Percentiles rank a stretch among this genome's conserved stretches.
Evolutionary conservation across 495 filamentous ascomycete species (phyloP).

Genomic region (Tuber melanosporum): DNA sequence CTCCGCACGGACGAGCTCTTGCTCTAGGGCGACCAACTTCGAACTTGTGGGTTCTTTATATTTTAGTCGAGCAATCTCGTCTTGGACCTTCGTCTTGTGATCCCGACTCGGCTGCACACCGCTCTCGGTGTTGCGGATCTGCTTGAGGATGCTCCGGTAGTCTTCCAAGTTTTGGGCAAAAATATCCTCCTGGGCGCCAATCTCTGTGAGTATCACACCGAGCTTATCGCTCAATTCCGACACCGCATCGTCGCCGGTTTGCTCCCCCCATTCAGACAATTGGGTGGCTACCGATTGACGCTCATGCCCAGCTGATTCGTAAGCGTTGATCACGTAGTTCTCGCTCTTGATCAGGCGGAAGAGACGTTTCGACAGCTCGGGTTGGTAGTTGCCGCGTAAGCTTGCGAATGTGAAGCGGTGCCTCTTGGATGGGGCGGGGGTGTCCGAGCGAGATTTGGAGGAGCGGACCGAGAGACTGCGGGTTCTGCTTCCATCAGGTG

Average conservation of each 20-base stretch:
- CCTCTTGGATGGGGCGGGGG: constrained; percentile 44
- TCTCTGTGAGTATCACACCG: constrained; percentile 80
- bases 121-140: constrained; percentile 83
- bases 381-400: constrained; percentile 73
- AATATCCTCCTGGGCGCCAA: constrained; percentile 83
- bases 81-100: constrained; percentile 71
- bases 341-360: constrained; percentile 87
- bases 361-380: constrained; percentile 75
- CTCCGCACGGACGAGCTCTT: constrained; percentile 91
- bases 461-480: constrained; percentile 55
- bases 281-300: constrained; percentile 76
- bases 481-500: constrained; percentile 42
- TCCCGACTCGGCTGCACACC: constrained; percentile 89
- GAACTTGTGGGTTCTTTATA: constrained; percentile 76
- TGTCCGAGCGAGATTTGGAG: constrained; percentile 36
- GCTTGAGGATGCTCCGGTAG: constrained; percentile 69
- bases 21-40: constrained; percentile 74
- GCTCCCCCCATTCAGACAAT: constrained; percentile 94
- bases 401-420: constrained; percentile 72
- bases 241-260: constrained; percentile 75
- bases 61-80: constrained; percentile 85
- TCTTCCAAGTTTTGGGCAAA: constrained; percentile 86
- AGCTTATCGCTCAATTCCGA: constrained; percentile 90
- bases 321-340: constrained; percentile 72
- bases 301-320: constrained; percentile 75